phyloP scores from a whole-genome alignment of 352 stramenopile species.

The Globisporangium polare region DNA sequence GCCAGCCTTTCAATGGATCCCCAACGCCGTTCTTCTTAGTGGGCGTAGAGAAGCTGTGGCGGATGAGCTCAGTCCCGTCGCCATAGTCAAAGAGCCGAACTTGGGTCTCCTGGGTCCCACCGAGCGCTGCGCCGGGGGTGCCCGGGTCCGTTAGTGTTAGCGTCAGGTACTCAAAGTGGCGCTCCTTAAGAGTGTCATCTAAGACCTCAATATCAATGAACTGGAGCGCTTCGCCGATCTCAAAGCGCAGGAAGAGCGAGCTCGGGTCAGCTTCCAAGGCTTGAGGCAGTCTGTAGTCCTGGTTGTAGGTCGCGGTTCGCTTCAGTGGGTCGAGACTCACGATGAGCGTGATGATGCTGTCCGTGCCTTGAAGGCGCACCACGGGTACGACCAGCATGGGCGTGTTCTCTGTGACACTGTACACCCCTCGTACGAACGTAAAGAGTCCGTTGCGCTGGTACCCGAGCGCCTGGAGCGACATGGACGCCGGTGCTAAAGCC shows the following conservation, averaged over 20 bases:
- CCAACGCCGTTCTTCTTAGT: neutral
- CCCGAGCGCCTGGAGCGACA: slow-evolving; percentile 36
- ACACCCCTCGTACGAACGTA: slow-evolving; percentile 44
- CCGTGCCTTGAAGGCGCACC: slow-evolving; percentile 45
- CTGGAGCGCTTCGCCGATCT: slow-evolving; percentile 38
- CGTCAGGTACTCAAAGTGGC: slow-evolving; percentile 52
- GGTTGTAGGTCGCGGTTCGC: slow-evolving; percentile 29
- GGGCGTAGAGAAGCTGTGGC: slow-evolving; percentile 25
- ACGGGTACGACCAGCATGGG: slow-evolving; percentile 37
- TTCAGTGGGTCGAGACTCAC: slow-evolving; percentile 30
- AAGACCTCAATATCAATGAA: slow-evolving; percentile 47
- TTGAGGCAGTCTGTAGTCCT: slow-evolving; percentile 35
- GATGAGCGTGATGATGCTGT: slow-evolving; percentile 33
- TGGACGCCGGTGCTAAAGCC: slow-evolving; percentile 13
- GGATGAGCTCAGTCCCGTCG: slow-evolving; percentile 25
- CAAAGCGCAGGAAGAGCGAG: slow-evolving; percentile 48
- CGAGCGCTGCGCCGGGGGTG: slow-evolving; percentile 25
- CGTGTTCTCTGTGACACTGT: slow-evolving; percentile 59
- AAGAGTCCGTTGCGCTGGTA: slow-evolving; percentile 69
- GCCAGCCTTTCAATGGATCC: slow-evolving; percentile 26
- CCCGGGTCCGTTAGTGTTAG: slow-evolving; percentile 30
- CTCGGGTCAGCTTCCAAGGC: slow-evolving; percentile 18
- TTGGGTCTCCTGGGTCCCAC: slow-evolving; percentile 23
- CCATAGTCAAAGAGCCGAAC: slow-evolving; percentile 68
- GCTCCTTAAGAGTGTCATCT: slow-evolving; percentile 36